A percentile compares a stretch with the other conserved stretches of the same genome.
Evolutionary conservation across 805 yeast species (phyloP).

Genomic region (Tanozyma kutaoensis): DNA sequence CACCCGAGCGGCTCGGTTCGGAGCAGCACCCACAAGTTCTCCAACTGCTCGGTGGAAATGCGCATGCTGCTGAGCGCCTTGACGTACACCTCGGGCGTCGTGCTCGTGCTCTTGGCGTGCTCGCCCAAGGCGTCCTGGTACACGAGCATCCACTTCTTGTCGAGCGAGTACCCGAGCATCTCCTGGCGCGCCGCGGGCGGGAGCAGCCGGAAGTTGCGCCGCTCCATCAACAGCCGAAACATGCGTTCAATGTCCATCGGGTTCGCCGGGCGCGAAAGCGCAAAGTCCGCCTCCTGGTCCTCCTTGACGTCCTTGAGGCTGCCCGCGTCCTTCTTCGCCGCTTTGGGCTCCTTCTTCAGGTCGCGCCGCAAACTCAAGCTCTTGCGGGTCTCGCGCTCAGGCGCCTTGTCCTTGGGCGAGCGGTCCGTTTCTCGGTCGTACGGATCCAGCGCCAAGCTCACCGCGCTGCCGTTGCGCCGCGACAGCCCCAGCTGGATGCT

Average conservation of each 20-base stretch:
- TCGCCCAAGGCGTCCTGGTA: slow-evolving; percentile 79
- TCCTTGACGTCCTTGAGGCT: no score
- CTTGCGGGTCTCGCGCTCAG: no score
- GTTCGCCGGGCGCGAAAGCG: slow-evolving; percentile 55
- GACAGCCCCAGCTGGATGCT: no score
- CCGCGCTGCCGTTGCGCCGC: no score
- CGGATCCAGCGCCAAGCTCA: no score
- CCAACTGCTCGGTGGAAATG: slow-evolving; percentile 57
- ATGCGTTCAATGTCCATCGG: slow-evolving; percentile 54
- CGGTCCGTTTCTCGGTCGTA: no score
- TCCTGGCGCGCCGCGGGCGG: slow-evolving; percentile 67
- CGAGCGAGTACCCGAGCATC: slow-evolving; percentile 59
- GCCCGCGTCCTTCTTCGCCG: no score
- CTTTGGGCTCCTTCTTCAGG: no score
- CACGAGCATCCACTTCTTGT: slow-evolving; percentile 85
- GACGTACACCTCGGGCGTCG: slow-evolving; percentile 65
- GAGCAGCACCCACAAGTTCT: slow-evolving; percentile 79
- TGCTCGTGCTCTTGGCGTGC: slow-evolving; percentile 32
- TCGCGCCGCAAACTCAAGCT: no score
- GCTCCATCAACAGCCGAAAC: slow-evolving; percentile 71
- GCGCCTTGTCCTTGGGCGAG: no score
- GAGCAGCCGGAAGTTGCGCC: slow-evolving; percentile 60
- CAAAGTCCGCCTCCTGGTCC: no score
- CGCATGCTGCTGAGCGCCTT: slow-evolving; percentile 57
- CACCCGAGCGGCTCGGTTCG: slow-evolving; percentile 79